Conservation (phyloP, 140 eudicot species). For the Anethum foeniculum region DNA sequence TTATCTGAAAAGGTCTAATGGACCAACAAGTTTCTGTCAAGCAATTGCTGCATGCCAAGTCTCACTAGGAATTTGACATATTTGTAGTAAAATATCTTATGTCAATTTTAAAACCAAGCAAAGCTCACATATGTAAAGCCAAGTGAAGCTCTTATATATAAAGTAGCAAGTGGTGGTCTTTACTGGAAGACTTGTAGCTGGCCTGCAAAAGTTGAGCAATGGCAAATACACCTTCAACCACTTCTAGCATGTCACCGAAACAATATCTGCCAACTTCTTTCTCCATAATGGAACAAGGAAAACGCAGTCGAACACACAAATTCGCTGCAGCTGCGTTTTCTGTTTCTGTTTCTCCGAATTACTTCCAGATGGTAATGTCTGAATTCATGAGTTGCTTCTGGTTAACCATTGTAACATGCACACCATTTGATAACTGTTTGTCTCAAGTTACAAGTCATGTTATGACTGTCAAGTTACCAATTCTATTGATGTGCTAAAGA, state of each 20-base stretch:
- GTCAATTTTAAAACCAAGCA: neutral
- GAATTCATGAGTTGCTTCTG: neutral
- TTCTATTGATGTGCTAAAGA: neutral
- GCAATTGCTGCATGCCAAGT: neutral
- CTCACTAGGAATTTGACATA: neutral
- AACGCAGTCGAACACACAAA: neutral
- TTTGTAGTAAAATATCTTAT: neutral
- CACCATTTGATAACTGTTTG: neutral
- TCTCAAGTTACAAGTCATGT: neutral
- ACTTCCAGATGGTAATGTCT: slow-evolving; percentile 35
- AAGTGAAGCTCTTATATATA: neutral
- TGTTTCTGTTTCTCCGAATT: slow-evolving; percentile 27
- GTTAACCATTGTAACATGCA: neutral
- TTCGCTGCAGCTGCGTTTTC: neutral
- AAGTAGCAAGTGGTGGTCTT: neutral
- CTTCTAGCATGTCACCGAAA: slow-evolving; percentile 21
- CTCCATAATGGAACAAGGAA: slow-evolving; percentile 21
- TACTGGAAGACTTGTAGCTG: neutral
- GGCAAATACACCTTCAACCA: slow-evolving; percentile 29
- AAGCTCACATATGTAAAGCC: neutral
- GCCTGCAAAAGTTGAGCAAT: slow-evolving; percentile 22
- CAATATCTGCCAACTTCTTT: slow-evolving; percentile 14
- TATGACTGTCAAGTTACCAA: neutral
- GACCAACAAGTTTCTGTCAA: neutral
- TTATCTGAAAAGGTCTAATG: neutral